Evolutionary conservation across 257 asterid genomes (phyloP).

Genomic region (Verbena officinalis): DNA sequence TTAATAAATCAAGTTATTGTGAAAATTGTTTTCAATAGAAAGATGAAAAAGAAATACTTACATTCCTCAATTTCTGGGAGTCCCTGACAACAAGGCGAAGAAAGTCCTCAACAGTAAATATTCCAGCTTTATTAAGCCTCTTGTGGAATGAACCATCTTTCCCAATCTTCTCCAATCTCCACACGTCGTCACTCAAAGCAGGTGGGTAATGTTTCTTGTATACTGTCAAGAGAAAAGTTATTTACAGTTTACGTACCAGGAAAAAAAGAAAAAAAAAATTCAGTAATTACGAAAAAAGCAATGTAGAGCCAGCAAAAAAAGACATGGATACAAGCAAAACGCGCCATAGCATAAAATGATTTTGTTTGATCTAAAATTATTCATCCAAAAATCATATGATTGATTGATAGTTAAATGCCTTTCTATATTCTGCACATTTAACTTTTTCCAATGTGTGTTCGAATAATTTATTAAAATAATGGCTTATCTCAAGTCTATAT

Average conservation of each 20-base stretch:
- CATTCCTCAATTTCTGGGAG: conserved; percentile 85
- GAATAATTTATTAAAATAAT: not conserved
- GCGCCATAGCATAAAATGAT: conserved; percentile 6
- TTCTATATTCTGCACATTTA: not conserved
- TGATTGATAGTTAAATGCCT: not conserved
- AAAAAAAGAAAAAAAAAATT: not conserved
- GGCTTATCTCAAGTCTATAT: conserved; percentile 5
- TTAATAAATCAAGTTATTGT: conserved; percentile 3
- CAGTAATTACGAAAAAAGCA: not conserved
- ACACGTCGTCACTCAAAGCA: conserved; percentile 84
- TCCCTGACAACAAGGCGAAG: conserved; percentile 92
- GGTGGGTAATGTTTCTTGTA: conserved; percentile 99
- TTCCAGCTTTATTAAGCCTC: conserved; percentile 79
- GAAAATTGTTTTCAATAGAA: conserved; percentile 17
- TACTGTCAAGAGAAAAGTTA: conserved; percentile 50
- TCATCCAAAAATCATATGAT: not conserved
- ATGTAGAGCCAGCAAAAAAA: not conserved
- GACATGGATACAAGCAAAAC: conserved; percentile 12
- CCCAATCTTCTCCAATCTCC: conserved; percentile 99
- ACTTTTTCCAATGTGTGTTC: not conserved
- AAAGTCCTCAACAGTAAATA: conserved; percentile 85
- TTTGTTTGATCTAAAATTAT: conserved; percentile 9
- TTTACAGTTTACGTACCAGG: not conserved
- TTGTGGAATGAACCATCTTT: conserved; percentile 98
- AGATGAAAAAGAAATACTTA: conserved; percentile 38